These are phyloP conservation scores for Penicillium pulvis DNA, from an alignment of 495 filamentous ascomycete genomes.

Conservation along the genomic window DNA sequence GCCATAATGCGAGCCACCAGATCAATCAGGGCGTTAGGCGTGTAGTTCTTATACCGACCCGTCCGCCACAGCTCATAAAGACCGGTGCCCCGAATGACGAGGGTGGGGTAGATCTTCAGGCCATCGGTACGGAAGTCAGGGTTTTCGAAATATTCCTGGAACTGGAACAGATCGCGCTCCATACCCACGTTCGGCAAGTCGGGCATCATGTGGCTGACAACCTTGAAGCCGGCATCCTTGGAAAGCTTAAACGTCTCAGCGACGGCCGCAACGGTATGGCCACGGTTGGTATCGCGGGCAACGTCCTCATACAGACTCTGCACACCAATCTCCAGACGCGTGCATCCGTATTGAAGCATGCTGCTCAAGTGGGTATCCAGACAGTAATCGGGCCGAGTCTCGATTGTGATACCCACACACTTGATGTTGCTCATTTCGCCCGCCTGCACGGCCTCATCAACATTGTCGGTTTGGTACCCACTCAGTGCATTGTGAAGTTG, in stretches of 20 bases:
- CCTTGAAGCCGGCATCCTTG: constrained; percentile 98
- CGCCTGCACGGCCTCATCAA: constrained; percentile 90
- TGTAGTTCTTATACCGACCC: constrained; percentile 97
- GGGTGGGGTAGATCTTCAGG: constrained; percentile 95
- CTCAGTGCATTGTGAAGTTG: constrained; percentile 95
- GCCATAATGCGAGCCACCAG: constrained; percentile 93
- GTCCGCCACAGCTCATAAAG: constrained; percentile 98
- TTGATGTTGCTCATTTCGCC: constrained; percentile 95
- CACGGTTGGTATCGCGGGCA: constrained; percentile 95
- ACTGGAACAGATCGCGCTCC: constrained; percentile 96
- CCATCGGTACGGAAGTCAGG: constrained; percentile 97
- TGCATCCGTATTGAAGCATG: constrained; percentile 97
- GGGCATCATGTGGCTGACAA: constrained; percentile 99
- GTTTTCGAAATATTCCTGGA: constrained; percentile 96
- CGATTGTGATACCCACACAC: constrained; percentile 97
- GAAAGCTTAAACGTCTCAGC: constrained; percentile 92
- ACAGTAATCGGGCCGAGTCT: constrained; percentile 96
- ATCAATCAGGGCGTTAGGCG: constrained; percentile 92
- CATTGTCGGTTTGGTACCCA: constrained; percentile 86
- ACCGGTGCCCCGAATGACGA: constrained; percentile 95
- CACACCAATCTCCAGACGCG: constrained; percentile 89
- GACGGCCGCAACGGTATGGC: constrained; percentile 92
- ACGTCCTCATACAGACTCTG: constrained; percentile 98
- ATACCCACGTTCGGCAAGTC: constrained; percentile 97
- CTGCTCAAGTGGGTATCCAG: constrained; percentile 85